A percentile compares a stretch with the other conserved stretches of the same genome.
Conservation (phyloP, 2,329 filamentous ascomycete genomes). For the Cladosporium sp. region DNA sequence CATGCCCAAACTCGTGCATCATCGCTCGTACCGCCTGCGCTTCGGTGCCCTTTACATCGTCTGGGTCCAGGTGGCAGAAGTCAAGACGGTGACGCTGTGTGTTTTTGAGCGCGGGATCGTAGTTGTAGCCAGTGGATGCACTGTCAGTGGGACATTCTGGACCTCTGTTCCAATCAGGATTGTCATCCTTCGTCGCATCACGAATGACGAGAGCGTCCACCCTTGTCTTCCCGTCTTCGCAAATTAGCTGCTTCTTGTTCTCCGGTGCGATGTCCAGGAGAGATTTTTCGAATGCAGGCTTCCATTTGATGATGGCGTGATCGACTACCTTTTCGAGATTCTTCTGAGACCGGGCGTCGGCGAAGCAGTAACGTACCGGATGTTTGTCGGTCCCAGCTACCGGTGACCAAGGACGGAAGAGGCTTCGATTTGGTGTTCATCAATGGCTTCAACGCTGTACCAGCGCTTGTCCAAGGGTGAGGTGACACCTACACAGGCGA, state of each 20-base stretch:
- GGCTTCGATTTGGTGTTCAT: slow-evolving; percentile 4
- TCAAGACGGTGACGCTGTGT: neutral
- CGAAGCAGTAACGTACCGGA: slow-evolving; percentile 21
- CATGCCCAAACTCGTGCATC: slow-evolving; percentile 11
- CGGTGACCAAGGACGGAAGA: slow-evolving; percentile 19
- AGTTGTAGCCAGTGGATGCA: slow-evolving; percentile 18
- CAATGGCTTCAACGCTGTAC: slow-evolving; percentile 13
- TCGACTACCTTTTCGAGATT: slow-evolving; percentile 19
- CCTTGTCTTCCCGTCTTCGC: neutral
- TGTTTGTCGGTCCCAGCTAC: slow-evolving; percentile 2
- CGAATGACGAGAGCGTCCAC: slow-evolving; percentile 19
- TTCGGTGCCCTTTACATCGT: neutral
- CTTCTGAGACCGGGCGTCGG: slow-evolving; percentile 15
- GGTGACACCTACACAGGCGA: neutral
- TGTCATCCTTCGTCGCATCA: slow-evolving; percentile 19
- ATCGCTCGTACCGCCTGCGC: slow-evolving; percentile 5
- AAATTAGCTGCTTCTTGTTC: slow-evolving; percentile 12
- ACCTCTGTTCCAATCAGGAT: slow-evolving; percentile 14
- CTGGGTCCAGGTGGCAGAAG: slow-evolving; percentile 9
- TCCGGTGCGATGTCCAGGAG: slow-evolving; percentile 16
- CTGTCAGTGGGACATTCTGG: slow-evolving; percentile 13
- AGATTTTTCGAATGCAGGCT: slow-evolving; percentile 16
- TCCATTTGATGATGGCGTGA: slow-evolving; percentile 17
- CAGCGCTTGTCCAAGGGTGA: slow-evolving; percentile 13
- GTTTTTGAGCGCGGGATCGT: neutral